Base-by-base conservation (phyloP, 805 yeast genomes). In the Starmerella potacharoeniae region DNA sequence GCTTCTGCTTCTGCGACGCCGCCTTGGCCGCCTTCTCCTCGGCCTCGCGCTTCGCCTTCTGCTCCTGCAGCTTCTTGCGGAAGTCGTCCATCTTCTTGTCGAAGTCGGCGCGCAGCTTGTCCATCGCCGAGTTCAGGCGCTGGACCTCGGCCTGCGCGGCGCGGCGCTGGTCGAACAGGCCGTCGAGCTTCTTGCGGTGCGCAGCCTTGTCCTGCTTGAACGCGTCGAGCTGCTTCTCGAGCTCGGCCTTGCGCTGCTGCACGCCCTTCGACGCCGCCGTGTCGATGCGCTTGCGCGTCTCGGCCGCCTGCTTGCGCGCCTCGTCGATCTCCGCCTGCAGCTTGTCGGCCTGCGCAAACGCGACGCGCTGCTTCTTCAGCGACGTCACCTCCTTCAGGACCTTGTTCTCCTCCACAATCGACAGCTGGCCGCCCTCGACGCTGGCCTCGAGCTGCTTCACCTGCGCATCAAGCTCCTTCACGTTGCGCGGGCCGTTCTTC, bases 381-480 rank as follows among this genome's bases (percentile, higher is more conserved):
- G 82, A 71, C 52, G 88, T 78, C 77, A 88, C 85, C 73, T 91
- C 97, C 73, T 86, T 86, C 62, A 93, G 81, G 61, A 77, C 72
- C 67, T 82, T 78, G 75, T 87, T 84, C 77, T 93, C 99, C 60
- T 91, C 96, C 53, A 89, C 97, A 66, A 93, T 80, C 64, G 86
- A 80, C 68, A 93, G 76, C 47, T 77, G 71, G 60, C 97, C 97
- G 51, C 84, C 72, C 54, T 85, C 86, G 58, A 93, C 83, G 62
- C 77, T 75, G 44, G 76, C 77, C 68, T 93, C 97, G 66, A 88
- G 78, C 57, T 64, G 46, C 52, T 57, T 56, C 55, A 71, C 63
- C 57, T 61, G 62, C 48, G 59, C 58, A 49, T 67, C 70, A 51
- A 70, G 63, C 53, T 73, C 75, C 49, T 71, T 73, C 33, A 64